These are phyloP conservation scores for Alternaria sp. DNA, from an alignment of 2,329 filamentous ascomycete species.

Conservation along the genomic window DNA sequence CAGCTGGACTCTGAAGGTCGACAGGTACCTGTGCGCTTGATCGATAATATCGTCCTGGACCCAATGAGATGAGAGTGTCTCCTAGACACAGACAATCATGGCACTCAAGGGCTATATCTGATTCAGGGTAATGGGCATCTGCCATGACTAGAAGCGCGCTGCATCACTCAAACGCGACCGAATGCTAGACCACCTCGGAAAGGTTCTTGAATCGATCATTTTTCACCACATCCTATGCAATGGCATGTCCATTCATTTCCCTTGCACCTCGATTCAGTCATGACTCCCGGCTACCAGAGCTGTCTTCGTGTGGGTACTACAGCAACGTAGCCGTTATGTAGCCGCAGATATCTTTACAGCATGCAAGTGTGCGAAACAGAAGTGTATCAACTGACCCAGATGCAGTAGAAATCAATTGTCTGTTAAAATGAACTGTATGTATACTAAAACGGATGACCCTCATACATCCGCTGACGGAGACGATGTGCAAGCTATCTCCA, in stretches of 20 bases:
- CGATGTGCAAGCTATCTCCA: neutral
- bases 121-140: neutral
- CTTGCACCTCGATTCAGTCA: neutral
- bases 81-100: neutral
- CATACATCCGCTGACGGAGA: neutral
- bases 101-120: neutral
- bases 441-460: neutral
- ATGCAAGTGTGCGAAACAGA: neutral
- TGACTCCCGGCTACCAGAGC: neutral
- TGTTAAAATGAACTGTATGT: neutral
- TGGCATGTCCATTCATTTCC: neutral
- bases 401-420: neutral
- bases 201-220: neutral
- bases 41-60: conserved; percentile 84
- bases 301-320: neutral
- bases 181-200: neutral
- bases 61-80: conserved; percentile 23
- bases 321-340: neutral
- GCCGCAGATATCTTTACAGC: neutral
- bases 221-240: neutral
- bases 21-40: conserved; percentile 80
- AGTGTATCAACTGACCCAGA: neutral
- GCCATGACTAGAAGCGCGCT: neutral
- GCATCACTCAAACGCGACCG: neutral
- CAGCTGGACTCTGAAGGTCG: conserved; percentile 73